phyloP scores from a whole-genome alignment of 1,284 basidiomycete species.

The Pascua guehoae region DNA sequence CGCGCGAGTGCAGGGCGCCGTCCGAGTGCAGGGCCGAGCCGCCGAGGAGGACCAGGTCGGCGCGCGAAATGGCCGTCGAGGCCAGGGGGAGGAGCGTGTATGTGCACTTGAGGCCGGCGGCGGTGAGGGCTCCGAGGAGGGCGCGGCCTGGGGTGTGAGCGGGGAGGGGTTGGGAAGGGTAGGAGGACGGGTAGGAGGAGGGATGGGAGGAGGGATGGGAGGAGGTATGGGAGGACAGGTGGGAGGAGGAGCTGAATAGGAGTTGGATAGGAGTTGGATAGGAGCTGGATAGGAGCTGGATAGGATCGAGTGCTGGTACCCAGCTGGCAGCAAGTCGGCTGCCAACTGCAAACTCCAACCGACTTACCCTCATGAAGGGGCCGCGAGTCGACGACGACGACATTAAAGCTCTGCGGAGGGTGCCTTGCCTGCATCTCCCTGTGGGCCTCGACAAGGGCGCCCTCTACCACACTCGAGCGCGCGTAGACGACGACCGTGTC shows the following conservation, averaged over 20 bases:
- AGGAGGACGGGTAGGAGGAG: background rate
- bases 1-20: slow-evolving; percentile 88
- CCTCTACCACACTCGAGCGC: slow-evolving; percentile 90
- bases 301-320: background rate
- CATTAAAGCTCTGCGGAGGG: slow-evolving; percentile 73
- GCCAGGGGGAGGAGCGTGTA: slow-evolving; percentile 89
- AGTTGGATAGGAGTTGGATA: background rate
- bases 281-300: background rate
- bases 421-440: slow-evolving; percentile 53
- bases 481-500: slow-evolving; percentile 92
- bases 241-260: background rate
- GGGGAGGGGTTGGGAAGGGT: background rate
- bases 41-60: slow-evolving; percentile 82
- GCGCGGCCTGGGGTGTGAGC: slow-evolving; percentile 62
- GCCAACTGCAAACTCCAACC: background rate
- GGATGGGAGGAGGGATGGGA: background rate
- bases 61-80: slow-evolving; percentile 71
- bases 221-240: background rate
- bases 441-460: slow-evolving; percentile 74
- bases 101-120: slow-evolving; percentile 76
- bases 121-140: slow-evolving; percentile 67
- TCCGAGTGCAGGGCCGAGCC: slow-evolving; percentile 93
- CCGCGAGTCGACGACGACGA: slow-evolving; percentile 90
- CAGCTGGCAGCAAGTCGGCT: background rate
- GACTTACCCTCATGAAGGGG: slow-evolving; percentile 81